These are phyloP conservation scores for Linnemannia exigua DNA, from an alignment of 192 early-diverging fungal genomes.

Conservation along the genomic window DNA sequence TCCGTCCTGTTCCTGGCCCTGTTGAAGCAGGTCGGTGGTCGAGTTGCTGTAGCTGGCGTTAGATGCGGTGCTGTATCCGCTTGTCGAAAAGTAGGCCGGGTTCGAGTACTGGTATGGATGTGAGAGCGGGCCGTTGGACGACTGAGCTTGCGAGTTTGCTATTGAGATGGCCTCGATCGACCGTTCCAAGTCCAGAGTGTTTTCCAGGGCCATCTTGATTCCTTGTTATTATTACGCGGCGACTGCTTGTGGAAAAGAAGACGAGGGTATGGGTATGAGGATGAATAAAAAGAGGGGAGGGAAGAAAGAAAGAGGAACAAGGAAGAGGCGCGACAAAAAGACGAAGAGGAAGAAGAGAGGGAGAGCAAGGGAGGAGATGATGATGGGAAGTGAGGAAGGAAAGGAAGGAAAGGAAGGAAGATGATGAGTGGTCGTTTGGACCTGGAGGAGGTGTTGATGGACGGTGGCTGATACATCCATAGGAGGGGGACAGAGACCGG, in stretches of 20 bases:
- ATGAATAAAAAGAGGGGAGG: background rate
- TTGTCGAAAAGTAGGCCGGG: conserved; percentile 24
- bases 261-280: background rate
- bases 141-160: conserved; percentile 6
- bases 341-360: background rate
- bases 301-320: background rate
- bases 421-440: too few species aligned
- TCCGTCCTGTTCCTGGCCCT: background rate
- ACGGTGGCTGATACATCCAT: background rate
- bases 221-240: background rate
- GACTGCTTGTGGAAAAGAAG: background rate
- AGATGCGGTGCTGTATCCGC: conserved; percentile 14
- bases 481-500: background rate
- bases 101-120: conserved; percentile 34
- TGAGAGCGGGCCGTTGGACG: conserved; percentile 7
- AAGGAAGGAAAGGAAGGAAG: background rate
- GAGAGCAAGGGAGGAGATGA: too few species aligned
- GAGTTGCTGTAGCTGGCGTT: conserved; percentile 36
- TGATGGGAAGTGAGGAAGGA: background rate
- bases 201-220: conserved; percentile 41
- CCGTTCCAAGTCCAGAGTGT: conserved; percentile 27
- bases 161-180: conserved; percentile 30
- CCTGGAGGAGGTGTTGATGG: background rate
- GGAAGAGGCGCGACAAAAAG: conserved; percentile 3
- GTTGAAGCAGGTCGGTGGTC: conserved; percentile 29